A percentile compares a stretch with the other conserved stretches of the same genome.
phyloP scores from a whole-genome alignment of 1,284 basidiomycete genomes.

The Microbotryomycetes sp. region DNA sequence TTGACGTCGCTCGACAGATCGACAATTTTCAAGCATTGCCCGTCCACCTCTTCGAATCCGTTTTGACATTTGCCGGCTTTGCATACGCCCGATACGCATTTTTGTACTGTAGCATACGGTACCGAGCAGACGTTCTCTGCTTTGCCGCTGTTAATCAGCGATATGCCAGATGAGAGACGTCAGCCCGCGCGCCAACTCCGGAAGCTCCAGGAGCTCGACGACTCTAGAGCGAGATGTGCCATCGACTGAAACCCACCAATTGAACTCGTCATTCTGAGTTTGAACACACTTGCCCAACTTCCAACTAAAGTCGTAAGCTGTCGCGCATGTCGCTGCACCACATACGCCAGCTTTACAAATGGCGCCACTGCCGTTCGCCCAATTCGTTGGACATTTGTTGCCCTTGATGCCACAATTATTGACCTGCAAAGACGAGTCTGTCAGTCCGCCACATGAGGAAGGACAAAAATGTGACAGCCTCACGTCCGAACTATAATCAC shows the following conservation, averaged over 20 bases:
- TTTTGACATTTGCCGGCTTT: neutral
- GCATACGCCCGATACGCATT: neutral
- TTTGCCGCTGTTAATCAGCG: neutral
- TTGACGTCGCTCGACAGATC: neutral
- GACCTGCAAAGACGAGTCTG: slow-evolving; percentile 2
- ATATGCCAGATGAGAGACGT: neutral
- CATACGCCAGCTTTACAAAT: slow-evolving; percentile 20
- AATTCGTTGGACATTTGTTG: slow-evolving; percentile 7
- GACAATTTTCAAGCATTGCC: neutral
- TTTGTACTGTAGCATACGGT: neutral
- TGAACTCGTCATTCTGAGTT: neutral
- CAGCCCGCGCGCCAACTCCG: neutral
- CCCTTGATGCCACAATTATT: slow-evolving; percentile 18
- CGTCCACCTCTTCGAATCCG: neutral
- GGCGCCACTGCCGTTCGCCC: slow-evolving; percentile 17
- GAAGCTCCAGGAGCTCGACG: neutral
- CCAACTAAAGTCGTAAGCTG: neutral
- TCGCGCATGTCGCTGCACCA: slow-evolving; percentile 8
- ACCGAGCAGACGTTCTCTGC: neutral
- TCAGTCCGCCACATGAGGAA: too few relatives aligned
- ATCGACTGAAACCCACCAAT: neutral
- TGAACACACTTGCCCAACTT: slow-evolving; percentile 6
- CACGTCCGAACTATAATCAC: neutral
- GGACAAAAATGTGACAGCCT: too few relatives aligned
- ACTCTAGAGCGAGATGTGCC: slow-evolving; percentile 1